Evolutionary conservation across 352 stramenopile species (phyloP).

Genomic region (Pythium rishiriense): DNA sequence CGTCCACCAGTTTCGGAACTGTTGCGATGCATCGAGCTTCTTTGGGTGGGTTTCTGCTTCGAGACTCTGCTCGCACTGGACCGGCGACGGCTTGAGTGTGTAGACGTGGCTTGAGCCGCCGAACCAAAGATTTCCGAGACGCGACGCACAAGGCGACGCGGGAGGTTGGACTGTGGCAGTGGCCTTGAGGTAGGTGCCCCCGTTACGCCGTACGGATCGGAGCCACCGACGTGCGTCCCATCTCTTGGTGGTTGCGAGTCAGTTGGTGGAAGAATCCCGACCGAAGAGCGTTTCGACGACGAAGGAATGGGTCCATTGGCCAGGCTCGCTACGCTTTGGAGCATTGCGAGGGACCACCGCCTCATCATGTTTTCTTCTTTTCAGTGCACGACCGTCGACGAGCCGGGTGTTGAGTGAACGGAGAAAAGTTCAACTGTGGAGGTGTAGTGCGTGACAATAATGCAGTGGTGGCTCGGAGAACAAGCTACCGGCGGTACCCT

Average conservation of each 20-base stretch:
- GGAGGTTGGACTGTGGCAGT: neutral
- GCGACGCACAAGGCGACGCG: neutral
- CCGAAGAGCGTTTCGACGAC: neutral
- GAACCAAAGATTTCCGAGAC: conserved; percentile 4
- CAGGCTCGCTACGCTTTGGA: neutral
- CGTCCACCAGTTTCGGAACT: neutral
- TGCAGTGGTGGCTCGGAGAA: too few relatives aligned
- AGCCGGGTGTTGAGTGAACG: neutral
- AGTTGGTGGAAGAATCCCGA: neutral
- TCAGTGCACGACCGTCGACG: too few relatives aligned
- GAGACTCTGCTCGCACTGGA: neutral
- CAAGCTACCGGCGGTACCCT: too few relatives aligned
- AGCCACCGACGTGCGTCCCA: neutral
- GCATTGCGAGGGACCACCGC: neutral
- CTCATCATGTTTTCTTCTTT: neutral
- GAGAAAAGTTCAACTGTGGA: neutral
- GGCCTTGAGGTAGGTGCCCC: too few relatives aligned
- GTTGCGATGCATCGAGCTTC: neutral
- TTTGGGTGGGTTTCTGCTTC: neutral
- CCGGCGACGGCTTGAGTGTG: neutral
- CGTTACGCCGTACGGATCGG: neutral
- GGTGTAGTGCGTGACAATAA: too few relatives aligned
- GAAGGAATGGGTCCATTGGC: neutral
- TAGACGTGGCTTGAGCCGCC: neutral
- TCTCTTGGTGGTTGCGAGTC: neutral